Conservation (phyloP, 2,329 filamentous ascomycete genomes). For the Aspergillus brasiliensis region DNA sequence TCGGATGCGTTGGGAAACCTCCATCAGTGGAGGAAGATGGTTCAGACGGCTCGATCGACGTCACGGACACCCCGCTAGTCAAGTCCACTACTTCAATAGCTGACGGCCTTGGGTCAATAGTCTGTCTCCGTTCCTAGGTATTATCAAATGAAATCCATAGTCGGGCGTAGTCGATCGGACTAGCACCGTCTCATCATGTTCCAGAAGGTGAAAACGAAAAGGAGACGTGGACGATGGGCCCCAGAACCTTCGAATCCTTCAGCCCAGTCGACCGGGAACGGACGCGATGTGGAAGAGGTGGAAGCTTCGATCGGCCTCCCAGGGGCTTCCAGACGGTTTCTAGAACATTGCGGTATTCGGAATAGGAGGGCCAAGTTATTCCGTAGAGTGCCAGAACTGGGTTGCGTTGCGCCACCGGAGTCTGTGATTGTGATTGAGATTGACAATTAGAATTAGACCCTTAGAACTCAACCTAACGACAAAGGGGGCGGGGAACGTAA, state of each 20-base stretch:
- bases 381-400: background rate
- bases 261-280: constrained; percentile 11
- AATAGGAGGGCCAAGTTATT: background rate
- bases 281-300: constrained; percentile 18
- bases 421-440: background rate
- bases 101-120: constrained; percentile 19
- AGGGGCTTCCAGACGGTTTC: constrained; percentile 38
- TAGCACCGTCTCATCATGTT: background rate
- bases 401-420: constrained; percentile 17
- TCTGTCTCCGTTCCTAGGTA: background rate
- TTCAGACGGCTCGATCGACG: constrained; percentile 18
- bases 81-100: constrained; percentile 24
- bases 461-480: background rate
- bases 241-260: constrained; percentile 5
- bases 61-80: constrained; percentile 15
- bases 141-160: constrained; percentile 1
- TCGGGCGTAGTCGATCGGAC: background rate
- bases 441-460: constrained; percentile 4
- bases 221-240: constrained; percentile 3
- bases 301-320: constrained; percentile 28
- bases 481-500: background rate
- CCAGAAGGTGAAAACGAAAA: background rate
- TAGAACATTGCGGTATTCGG: constrained; percentile 29
- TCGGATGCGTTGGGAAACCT: background rate
- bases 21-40: background rate